phyloP scores from a whole-genome alignment of 208 protist genomes.

The Strigomonas oncopelti region DNA sequence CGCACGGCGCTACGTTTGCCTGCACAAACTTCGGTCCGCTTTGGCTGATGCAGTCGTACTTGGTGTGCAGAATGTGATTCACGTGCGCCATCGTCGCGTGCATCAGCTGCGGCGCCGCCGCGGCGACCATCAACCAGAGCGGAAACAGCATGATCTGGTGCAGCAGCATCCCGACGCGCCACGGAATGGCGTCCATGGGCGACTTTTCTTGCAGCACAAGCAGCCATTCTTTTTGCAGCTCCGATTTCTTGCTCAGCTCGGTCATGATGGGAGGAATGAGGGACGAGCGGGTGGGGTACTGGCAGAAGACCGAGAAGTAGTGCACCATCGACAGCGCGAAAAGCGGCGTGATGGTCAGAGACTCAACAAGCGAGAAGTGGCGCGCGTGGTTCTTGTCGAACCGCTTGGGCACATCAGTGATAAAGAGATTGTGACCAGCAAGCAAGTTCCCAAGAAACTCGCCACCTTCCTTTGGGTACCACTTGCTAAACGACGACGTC shows the following conservation, averaged over 20 bases:
- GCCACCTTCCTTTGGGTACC: constrained; percentile 62
- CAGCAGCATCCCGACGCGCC: constrained; percentile 39
- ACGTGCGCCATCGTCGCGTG: constrained; percentile 63
- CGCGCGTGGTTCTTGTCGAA: constrained; percentile 62
- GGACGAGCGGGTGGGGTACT: constrained; percentile 43
- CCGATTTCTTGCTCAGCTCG: constrained; percentile 46
- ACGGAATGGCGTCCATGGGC: constrained; percentile 40
- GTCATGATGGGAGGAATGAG: constrained; percentile 44
- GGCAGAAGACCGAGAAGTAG: constrained; percentile 78
- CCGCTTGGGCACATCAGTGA: constrained; percentile 62
- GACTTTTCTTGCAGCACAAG: constrained; percentile 41
- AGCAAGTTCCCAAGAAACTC: constrained; percentile 70
- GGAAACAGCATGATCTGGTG: constrained; percentile 66
- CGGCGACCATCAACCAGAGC: constrained; percentile 53
- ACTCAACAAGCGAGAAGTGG: constrained; percentile 75
- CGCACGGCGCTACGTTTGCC: constrained; percentile 28
- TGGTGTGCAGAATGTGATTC: constrained; percentile 68
- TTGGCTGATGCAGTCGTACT: constrained; percentile 60
- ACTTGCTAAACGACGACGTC: constrained; percentile 5
- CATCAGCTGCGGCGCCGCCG: constrained; percentile 61
- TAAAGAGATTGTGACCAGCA: constrained; percentile 76
- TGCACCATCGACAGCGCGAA: constrained; percentile 76
- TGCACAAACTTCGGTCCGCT: constrained; percentile 41
- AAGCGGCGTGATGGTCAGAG: constrained; percentile 58
- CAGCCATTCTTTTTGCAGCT: constrained; percentile 51